Evolutionary conservation across 2,329 filamentous ascomycete genomes (phyloP), one percentile per base, ranked within the genome.

Genomic region (Sordariomycetes sp.): DNA sequence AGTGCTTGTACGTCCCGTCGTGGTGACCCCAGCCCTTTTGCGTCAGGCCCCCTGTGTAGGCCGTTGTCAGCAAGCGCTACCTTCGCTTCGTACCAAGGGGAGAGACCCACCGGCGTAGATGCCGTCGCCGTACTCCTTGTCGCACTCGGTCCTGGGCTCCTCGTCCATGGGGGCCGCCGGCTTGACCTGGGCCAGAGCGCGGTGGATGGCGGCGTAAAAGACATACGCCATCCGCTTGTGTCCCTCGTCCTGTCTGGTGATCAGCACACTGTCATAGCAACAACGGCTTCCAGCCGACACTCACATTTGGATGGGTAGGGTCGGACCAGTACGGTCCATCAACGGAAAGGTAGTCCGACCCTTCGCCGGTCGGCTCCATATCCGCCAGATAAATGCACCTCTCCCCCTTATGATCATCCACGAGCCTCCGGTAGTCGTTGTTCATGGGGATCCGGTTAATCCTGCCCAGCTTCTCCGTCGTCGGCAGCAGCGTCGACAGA

Each of bases 201-300:
- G 50, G 66, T 63, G 56, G 55, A 70, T 64, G 22, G 64, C 63
- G 0, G 53, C 56, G 56, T 65, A 66, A 69, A 70, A 74, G 10
- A 71, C 59, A 25, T 63, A 62, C 36, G 71, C 72, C 71, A 75
- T 74, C 64, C 73, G 72, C 51, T 62, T 59, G 59, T 74, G 74
- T 3, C 72, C 73, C 1, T n/a, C 62, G 36, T 73, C 69, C 39
- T 45, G 39, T 17, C 15, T 8, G 13, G 15, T n/a, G 15, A n/a
- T 39, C 6, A 45, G 39, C n/a, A n/a, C 15, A n/a, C 39, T 13
- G 13, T 7, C n/a, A 32, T n/a, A 6, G 15, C 17, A 13, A 34
- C 72, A 68, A 15, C 39, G 15, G n/a, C 39, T n/a, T 42, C 39
- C n/a, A 17, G 36, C n/a, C 6, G n/a, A 17, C 2, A 45, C 39